Conservation (phyloP, 2,329 filamentous ascomycete species). For the Cladophialophora carrionii region DNA sequence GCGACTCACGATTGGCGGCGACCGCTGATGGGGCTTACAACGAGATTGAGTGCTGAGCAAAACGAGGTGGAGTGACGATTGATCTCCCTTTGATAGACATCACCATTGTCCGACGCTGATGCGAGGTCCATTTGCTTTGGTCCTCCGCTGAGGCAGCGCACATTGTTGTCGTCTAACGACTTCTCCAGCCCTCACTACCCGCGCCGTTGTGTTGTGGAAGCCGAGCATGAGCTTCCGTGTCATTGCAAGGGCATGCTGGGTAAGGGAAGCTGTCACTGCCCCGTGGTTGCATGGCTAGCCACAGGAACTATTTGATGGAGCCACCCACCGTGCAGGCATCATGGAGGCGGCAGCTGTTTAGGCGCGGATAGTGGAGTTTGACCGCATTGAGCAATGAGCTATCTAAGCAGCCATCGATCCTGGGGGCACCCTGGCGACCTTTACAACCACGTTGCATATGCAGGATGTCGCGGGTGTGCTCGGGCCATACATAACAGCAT, state of each 20-base stretch:
- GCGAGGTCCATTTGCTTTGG: constrained; percentile 1
- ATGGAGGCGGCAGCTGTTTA: constrained; percentile 4
- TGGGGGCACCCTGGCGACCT: background rate
- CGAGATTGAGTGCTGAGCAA: constrained; percentile 22
- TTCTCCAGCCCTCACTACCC: background rate
- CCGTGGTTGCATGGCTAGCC: constrained; percentile 14
- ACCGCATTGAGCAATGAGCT: constrained; percentile 16
- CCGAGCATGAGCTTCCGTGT: background rate
- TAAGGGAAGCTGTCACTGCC: background rate
- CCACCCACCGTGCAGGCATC: constrained; percentile 1
- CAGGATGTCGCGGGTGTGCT: background rate
- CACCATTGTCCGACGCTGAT: constrained; percentile 6
- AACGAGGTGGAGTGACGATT: constrained; percentile 15
- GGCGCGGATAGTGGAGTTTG: constrained; percentile 10
- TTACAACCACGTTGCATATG: constrained; percentile 3
- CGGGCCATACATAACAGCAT: background rate
- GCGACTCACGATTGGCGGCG: constrained; percentile 2
- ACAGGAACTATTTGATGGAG: constrained; percentile 19
- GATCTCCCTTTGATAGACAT: background rate
- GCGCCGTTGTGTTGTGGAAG: background rate
- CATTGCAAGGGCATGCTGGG: background rate
- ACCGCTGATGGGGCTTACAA: background rate
- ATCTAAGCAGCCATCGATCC: constrained; percentile 13
- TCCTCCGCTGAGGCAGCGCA: background rate
- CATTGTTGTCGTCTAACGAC: background rate